Percentiles rank a stretch among this genome's conserved stretches.
Evolutionary conservation across 2,329 filamentous ascomycete genomes (phyloP).

Genomic region (Epichloe festucae): DNA sequence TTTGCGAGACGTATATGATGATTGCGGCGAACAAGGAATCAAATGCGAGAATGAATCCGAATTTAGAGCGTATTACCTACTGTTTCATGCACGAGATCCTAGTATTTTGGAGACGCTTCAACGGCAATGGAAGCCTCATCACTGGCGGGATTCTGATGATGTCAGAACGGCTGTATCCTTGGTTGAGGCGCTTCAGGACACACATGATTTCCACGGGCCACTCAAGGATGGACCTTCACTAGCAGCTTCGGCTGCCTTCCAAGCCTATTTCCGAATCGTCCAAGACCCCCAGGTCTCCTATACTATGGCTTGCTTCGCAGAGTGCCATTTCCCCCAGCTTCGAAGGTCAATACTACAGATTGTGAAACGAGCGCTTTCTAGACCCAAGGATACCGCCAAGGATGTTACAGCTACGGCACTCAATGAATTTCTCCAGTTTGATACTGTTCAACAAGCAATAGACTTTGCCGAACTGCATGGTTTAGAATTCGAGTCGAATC

Average conservation of each 20-base stretch:
- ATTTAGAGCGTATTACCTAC: slow-evolving; percentile 51
- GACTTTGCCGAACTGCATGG: slow-evolving; percentile 48
- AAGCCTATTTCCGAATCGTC: slow-evolving; percentile 48
- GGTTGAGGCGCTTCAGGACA: slow-evolving; percentile 47
- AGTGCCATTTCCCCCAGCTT: slow-evolving; percentile 51
- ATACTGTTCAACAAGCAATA: slow-evolving; percentile 52
- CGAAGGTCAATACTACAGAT: slow-evolving; percentile 45
- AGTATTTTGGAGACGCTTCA: slow-evolving; percentile 40
- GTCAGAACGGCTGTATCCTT: slow-evolving; percentile 50
- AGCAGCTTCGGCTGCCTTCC: slow-evolving; percentile 35
- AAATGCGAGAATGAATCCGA: slow-evolving; percentile 50
- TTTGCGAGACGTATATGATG: slow-evolving; percentile 52
- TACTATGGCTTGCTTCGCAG: slow-evolving; percentile 56
- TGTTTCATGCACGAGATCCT: slow-evolving; percentile 48
- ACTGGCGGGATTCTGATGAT: slow-evolving; percentile 42
- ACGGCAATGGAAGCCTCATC: slow-evolving; percentile 41
- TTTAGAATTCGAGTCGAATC: slow-evolving; percentile 33
- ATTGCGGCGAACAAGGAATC: slow-evolving; percentile 46
- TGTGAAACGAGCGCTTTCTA: slow-evolving; percentile 40
- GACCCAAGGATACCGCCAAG: slow-evolving; percentile 43
- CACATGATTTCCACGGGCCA: slow-evolving; percentile 43
- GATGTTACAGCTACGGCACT: slow-evolving; percentile 45
- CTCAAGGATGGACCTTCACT: slow-evolving; percentile 35
- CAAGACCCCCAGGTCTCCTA: slow-evolving; percentile 46
- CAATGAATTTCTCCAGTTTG: slow-evolving; percentile 50